These are phyloP conservation scores for Petunia secreta DNA, from an alignment of 257 asterid genomes.

Conservation along the genomic window DNA sequence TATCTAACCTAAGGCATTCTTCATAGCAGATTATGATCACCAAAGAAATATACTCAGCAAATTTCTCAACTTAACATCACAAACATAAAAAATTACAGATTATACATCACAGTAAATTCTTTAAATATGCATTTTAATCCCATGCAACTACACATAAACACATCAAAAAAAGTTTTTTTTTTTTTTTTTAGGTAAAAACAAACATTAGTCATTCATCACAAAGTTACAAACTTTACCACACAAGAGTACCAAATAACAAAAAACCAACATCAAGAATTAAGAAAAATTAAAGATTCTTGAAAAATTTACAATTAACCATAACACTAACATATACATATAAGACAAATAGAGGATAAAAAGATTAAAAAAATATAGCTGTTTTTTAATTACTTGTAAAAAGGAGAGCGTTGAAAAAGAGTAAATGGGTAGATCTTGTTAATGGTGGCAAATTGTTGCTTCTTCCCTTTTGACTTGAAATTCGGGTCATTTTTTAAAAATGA, in stretches of 20 bases:
- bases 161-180: background rate
- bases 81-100: background rate
- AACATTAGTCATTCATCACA: background rate
- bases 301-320: background rate
- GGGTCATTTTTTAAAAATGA: slow-evolving; percentile 33
- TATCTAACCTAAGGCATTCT: background rate
- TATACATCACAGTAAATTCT: background rate
- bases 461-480: slow-evolving; percentile 29
- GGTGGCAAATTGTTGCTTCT: slow-evolving; percentile 18
- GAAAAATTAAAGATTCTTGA: slow-evolving; percentile 12
- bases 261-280: background rate
- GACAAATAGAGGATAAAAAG: background rate
- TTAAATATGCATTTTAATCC: background rate
- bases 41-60: no score
- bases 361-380: background rate
- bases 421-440: slow-evolving; percentile 50
- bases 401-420: slow-evolving; percentile 44
- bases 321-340: background rate
- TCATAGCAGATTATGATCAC: no score
- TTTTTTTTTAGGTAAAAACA: background rate
- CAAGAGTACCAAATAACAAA: background rate
- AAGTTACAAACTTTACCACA: background rate
- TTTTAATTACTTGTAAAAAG: slow-evolving; percentile 46
- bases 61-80: background rate
- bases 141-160: background rate